phyloP scores from a whole-genome alignment of 129 eudicot genomes.

The Tagetes patula region DNA sequence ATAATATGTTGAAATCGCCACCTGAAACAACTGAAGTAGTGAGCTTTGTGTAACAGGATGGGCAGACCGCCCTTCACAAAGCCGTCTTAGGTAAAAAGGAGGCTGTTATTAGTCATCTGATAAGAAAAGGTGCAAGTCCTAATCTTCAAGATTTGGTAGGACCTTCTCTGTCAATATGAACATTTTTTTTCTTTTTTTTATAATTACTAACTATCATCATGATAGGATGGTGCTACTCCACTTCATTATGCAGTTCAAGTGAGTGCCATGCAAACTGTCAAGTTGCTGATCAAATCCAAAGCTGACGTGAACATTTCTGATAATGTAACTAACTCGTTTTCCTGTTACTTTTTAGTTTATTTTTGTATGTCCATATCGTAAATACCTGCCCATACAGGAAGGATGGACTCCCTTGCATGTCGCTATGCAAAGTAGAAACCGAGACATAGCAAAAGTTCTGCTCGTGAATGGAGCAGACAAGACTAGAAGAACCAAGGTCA shows the following conservation, averaged over 20 bases:
- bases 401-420: conserved; percentile 98
- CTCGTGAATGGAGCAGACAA: conserved; percentile 82
- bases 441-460: conserved; percentile 74
- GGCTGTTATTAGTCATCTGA: conserved; percentile 83
- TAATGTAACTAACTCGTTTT: conserved; percentile 52
- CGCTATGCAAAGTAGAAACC: conserved; percentile 80
- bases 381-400: conserved; percentile 45
- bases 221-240: conserved; percentile 86
- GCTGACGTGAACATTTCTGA: conserved; percentile 77
- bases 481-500: conserved; percentile 65
- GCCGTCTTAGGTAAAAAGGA: conserved; percentile 79
- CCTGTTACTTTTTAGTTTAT: neutral
- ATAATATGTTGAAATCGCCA: neutral
- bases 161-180: conserved; percentile 5
- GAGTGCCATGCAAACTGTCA: conserved; percentile 88
- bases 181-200: neutral
- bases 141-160: conserved; percentile 64
- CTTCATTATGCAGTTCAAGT: conserved; percentile 99
- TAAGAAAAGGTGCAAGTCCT: conserved; percentile 90
- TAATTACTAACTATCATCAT: conserved; percentile 12
- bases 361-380: conserved; percentile 1
- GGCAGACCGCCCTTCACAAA: conserved; percentile 75
- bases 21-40: conserved; percentile 9
- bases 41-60: conserved; percentile 54
- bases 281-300: conserved; percentile 69